Conservation (phyloP, 345 rosid genomes). For the Salix udensis region DNA sequence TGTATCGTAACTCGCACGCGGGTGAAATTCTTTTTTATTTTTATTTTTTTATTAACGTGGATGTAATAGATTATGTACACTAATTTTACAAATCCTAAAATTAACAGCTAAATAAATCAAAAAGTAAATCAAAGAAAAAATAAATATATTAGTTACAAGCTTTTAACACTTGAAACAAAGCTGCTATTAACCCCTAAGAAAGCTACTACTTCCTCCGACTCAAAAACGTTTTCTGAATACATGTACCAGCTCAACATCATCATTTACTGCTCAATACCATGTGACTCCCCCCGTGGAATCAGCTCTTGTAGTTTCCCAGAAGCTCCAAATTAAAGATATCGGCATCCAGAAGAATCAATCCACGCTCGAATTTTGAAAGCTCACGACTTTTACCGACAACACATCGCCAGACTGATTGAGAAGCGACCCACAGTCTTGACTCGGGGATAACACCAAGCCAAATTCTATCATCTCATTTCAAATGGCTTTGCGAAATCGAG, state of each 20-base stretch:
- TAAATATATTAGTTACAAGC: no score
- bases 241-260: not conserved
- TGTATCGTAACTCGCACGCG: no score
- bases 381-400: slow-evolving; percentile 7
- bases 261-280: not conserved
- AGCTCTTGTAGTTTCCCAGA: not conserved
- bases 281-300: not conserved
- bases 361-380: slow-evolving; percentile 7
- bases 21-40: no score
- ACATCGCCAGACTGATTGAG: slow-evolving; percentile 17
- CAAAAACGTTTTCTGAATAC: no score
- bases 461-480: slow-evolving; percentile 13
- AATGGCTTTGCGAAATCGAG: slow-evolving; percentile 14
- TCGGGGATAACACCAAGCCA: slow-evolving; percentile 8
- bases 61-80: no score
- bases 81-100: no score
- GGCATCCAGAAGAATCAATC: not conserved
- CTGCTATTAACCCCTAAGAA: no score
- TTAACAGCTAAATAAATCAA: no score
- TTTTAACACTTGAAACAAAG: no score
- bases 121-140: no score
- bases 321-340: not conserved
- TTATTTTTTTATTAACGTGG: no score
- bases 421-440: slow-evolving; percentile 11
- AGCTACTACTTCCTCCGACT: no score